Percentiles rank a stretch among this genome's conserved stretches.
Evolutionary conservation across 2,329 filamentous ascomycete genomes (phyloP).

Genomic region (Fusarium longipes): DNA sequence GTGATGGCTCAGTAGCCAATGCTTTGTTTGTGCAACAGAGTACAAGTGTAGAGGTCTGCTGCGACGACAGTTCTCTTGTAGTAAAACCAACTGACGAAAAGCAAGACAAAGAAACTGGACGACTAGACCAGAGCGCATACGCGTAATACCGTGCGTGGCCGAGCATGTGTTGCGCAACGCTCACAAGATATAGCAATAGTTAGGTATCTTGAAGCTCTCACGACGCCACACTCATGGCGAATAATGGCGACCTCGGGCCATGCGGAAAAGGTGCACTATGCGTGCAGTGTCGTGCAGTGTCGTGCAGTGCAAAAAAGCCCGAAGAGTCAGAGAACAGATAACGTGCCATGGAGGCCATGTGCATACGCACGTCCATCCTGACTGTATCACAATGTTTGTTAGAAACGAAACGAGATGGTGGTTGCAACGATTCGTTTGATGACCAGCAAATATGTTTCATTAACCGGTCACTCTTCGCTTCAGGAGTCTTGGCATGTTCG

Average conservation of each 20-base stretch:
- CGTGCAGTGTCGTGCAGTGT: neutral
- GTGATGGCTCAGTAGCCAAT: neutral
- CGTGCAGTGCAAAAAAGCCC: constrained; percentile 5
- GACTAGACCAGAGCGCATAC: neutral
- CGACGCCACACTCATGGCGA: constrained; percentile 17
- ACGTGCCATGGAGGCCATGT: neutral
- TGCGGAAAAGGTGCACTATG: constrained; percentile 15
- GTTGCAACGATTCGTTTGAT: constrained; percentile 18
- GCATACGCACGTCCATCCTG: constrained; percentile 8
- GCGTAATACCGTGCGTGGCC: neutral
- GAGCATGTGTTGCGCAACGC: neutral
- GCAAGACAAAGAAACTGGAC: neutral
- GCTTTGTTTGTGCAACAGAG: constrained; percentile 7
- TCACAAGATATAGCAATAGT: neutral
- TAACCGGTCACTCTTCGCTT: constrained; percentile 35
- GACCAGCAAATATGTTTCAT: constrained; percentile 33
- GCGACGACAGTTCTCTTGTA: neutral
- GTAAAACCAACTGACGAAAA: neutral
- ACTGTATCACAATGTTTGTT: constrained; percentile 5
- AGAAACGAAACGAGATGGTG: constrained; percentile 16
- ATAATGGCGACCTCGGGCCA: constrained; percentile 19
- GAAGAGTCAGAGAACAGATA: neutral
- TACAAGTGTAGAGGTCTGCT: constrained; percentile 1
- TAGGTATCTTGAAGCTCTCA: neutral
- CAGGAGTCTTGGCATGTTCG: constrained; percentile 36